These are phyloP conservation scores for Cryptococcus depauperatus DNA, from an alignment of 1,284 basidiomycete genomes.

Conservation along the genomic window DNA sequence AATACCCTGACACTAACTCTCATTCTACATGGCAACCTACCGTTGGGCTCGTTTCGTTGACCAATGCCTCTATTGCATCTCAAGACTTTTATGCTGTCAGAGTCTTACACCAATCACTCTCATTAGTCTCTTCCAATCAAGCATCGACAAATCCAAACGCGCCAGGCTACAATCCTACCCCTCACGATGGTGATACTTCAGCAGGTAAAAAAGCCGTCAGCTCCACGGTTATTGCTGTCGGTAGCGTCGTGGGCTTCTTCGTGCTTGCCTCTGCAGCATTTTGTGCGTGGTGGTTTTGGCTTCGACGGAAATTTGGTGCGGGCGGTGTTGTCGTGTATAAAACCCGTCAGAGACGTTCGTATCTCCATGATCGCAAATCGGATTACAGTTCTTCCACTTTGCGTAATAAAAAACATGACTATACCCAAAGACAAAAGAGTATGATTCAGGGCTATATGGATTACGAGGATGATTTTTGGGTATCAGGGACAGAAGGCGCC, in stretches of 20 bases:
- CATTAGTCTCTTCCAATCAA: conserved; percentile 26
- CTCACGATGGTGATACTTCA: background rate
- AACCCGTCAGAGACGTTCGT: conserved; percentile 4
- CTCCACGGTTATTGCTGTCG: conserved; percentile 31
- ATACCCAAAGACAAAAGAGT: conserved; percentile 37
- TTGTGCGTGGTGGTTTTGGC: conserved; percentile 43
- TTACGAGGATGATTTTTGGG: conserved; percentile 32
- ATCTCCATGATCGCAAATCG: conserved; percentile 9
- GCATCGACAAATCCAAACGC: conserved; percentile 7
- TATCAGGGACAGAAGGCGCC: conserved; percentile 24
- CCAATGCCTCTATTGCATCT: conserved; percentile 33
- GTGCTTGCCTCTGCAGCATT: conserved; percentile 35
- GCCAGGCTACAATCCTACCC: background rate
- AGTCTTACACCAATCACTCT: conserved; percentile 27
- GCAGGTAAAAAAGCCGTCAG: conserved; percentile 23
- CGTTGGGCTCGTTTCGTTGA: conserved; percentile 38
- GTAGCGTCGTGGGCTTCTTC: conserved; percentile 38
- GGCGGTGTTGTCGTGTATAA: conserved; percentile 29
- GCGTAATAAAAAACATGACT: conserved; percentile 35
- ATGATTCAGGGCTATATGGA: conserved; percentile 44
- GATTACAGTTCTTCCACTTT: conserved; percentile 21
- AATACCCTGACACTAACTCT: conserved; percentile 36
- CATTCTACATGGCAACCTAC: conserved; percentile 36
- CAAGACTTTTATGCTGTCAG: conserved; percentile 44
- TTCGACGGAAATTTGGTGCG: conserved; percentile 37